Evolutionary conservation across 1,284 basidiomycete species (phyloP).

Genomic region (Cutaneotrichosporon cyanovorans): DNA sequence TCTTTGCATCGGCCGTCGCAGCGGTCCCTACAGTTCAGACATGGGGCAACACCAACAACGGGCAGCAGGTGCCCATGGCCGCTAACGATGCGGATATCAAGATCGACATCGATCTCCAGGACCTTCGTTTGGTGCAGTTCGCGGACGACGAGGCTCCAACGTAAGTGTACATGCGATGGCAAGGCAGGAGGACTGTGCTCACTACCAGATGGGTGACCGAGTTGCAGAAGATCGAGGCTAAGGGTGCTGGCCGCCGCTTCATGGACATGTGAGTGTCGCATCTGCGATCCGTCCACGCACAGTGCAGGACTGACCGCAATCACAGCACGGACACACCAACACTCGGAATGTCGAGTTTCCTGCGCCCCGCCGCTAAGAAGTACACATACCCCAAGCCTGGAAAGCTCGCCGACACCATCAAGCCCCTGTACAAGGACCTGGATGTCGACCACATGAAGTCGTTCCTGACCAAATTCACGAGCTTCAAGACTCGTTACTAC

Average conservation of each 20-base stretch:
- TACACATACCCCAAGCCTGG: constrained; percentile 42
- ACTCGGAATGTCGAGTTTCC: constrained; percentile 41
- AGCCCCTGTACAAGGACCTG: constrained; percentile 31
- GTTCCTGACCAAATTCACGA: constrained; percentile 63
- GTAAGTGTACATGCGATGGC: too few relatives aligned
- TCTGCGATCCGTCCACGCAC: background rate
- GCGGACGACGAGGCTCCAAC: constrained; percentile 55
- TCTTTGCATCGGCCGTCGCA: constrained; percentile 32
- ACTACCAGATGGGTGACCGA: constrained; percentile 65
- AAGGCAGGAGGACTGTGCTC: background rate
- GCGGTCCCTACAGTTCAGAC: constrained; percentile 9
- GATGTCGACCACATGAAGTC: constrained; percentile 47
- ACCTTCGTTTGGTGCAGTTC: constrained; percentile 65
- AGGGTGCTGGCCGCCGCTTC: constrained; percentile 57
- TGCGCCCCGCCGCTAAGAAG: constrained; percentile 35
- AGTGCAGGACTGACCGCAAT: background rate
- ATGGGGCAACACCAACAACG: background rate
- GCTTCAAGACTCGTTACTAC: constrained; percentile 48
- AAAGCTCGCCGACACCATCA: constrained; percentile 32
- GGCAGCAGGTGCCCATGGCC: background rate
- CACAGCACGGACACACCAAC: constrained; percentile 65
- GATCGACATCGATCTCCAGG: constrained; percentile 60
- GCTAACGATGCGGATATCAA: constrained; percentile 1
- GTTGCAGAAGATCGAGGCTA: constrained; percentile 73
- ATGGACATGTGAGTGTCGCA: constrained; percentile 66